Evolutionary conservation across 169 alveolate genomes (phyloP).

Genomic region (Plasmodium gonderi): DNA sequence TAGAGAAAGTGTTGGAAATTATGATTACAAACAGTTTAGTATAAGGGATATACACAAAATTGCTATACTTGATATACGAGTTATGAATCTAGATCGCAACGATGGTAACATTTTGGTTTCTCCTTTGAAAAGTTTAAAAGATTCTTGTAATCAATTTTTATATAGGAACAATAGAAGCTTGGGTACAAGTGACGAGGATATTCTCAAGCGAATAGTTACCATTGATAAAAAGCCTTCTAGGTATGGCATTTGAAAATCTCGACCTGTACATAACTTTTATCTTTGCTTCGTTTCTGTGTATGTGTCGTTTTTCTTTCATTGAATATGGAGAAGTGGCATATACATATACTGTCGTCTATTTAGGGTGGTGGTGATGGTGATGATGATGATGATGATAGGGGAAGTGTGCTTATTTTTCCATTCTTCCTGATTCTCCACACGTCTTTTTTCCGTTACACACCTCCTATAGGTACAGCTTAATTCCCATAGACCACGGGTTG

Average conservation of each 20-base stretch:
- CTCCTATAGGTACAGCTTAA: slow-evolving; percentile 87
- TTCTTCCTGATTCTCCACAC: not conserved
- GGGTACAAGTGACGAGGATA: slow-evolving; percentile 30
- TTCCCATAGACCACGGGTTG: slow-evolving; percentile 99
- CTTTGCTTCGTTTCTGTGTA: no score
- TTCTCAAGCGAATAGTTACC: slow-evolving; percentile 34
- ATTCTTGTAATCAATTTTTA: slow-evolving; percentile 44
- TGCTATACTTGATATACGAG: slow-evolving; percentile 96
- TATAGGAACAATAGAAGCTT: slow-evolving; percentile 9
- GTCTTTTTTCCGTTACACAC: not conserved
- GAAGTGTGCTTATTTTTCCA: not conserved
- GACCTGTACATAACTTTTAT: no score
- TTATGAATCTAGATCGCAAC: slow-evolving; percentile 98
- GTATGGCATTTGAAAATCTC: no score
- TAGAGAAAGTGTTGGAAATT: slow-evolving; percentile 95
- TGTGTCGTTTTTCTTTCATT: no score
- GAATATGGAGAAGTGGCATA: no score
- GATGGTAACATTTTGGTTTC: slow-evolving; percentile 97
- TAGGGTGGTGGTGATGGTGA: no score
- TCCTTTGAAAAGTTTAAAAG: slow-evolving; percentile 76
- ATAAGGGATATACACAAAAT: slow-evolving; percentile 96
- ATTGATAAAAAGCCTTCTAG: slow-evolving; percentile 62
- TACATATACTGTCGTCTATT: no score
- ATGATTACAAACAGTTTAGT: slow-evolving; percentile 93
- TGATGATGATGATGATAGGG: no score